Conservation (phyloP, 768 basidiomycete species). For the Daedaleopsis sinensis region DNA sequence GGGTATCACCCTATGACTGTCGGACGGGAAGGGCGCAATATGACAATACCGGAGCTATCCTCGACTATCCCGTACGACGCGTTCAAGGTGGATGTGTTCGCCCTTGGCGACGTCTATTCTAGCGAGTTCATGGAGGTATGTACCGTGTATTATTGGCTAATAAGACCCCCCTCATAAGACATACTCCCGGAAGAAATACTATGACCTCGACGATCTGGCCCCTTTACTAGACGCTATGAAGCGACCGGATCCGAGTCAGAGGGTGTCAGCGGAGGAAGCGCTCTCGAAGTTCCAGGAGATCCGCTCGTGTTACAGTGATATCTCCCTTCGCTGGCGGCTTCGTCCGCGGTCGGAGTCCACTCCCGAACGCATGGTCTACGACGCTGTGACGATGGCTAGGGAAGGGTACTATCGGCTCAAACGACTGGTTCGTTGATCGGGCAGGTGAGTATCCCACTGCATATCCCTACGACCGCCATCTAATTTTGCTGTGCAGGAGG, state of each 20-base stretch:
- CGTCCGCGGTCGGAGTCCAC: slow-evolving; percentile 17
- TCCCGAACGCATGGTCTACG: slow-evolving; percentile 19
- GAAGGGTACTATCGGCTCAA: slow-evolving; percentile 18
- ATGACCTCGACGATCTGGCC: slow-evolving; percentile 8
- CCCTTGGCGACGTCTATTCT: slow-evolving; percentile 25
- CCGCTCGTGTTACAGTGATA: not conserved
- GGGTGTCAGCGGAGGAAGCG: slow-evolving; percentile 11
- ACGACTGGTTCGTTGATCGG: no score
- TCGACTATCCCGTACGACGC: slow-evolving; percentile 20
- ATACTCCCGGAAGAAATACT: slow-evolving; percentile 9
- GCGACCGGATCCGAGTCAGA: slow-evolving; percentile 2
- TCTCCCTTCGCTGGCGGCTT: not conserved
- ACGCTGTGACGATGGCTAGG: slow-evolving; percentile 21
- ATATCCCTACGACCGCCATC: no score
- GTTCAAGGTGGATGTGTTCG: slow-evolving; percentile 26
- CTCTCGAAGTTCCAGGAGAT: slow-evolving; percentile 7
- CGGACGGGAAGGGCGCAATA: slow-evolving; percentile 21
- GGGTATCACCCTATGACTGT: slow-evolving; percentile 14
- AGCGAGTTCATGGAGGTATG: slow-evolving; percentile 23
- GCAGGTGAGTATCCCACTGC: not conserved
- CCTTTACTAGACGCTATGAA: slow-evolving; percentile 20
- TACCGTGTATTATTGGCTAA: not conserved
- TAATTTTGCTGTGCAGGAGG: no score
- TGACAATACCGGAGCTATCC: slow-evolving; percentile 26
- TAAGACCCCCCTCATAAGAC: not conserved